Conservation (phyloP, 768 basidiomycete species). For the Termitomyces sp. region DNA sequence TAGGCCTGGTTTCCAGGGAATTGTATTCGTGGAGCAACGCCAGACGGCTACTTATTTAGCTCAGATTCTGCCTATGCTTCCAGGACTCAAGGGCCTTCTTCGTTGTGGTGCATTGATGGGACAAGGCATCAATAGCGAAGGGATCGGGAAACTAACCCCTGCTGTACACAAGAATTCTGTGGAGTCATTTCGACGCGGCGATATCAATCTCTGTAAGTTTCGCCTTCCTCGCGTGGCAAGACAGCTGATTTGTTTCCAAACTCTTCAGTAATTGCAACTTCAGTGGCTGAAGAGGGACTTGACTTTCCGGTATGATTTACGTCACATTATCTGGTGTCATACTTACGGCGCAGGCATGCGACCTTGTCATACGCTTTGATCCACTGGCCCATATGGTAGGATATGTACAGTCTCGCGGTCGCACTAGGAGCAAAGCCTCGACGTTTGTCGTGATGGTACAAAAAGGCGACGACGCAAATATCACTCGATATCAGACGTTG, state of each 20-base stretch:
- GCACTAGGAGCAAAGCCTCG: conserved; percentile 72
- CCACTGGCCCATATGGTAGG: conserved; percentile 76
- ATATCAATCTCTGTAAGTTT: conserved; percentile 62
- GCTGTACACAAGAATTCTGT: conserved; percentile 56
- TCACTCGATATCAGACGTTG: conserved; percentile 55
- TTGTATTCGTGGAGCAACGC: conserved; percentile 84
- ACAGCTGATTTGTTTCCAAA: neutral
- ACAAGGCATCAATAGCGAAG: conserved; percentile 47
- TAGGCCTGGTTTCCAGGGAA: conserved; percentile 63
- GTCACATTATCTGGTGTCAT: neutral
- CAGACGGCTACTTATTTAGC: conserved; percentile 72
- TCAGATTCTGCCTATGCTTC: conserved; percentile 54
- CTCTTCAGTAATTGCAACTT: conserved; percentile 66
- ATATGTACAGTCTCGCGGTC: conserved; percentile 86
- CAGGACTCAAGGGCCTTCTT: conserved; percentile 51
- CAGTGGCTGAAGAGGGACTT: conserved; percentile 88
- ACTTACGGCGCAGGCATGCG: conserved; percentile 60
- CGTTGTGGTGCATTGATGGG: conserved; percentile 67
- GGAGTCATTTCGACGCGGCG: conserved; percentile 55
- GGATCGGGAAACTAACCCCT: conserved; percentile 31
- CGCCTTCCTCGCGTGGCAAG: neutral
- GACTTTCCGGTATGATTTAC: conserved; percentile 65
- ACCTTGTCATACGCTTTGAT: conserved; percentile 84
- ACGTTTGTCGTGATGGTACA: conserved; percentile 81
- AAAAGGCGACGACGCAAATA: conserved; percentile 47